Conservation (phyloP, 2,329 filamentous ascomycete genomes). For the Epichloe aotearoae region DNA sequence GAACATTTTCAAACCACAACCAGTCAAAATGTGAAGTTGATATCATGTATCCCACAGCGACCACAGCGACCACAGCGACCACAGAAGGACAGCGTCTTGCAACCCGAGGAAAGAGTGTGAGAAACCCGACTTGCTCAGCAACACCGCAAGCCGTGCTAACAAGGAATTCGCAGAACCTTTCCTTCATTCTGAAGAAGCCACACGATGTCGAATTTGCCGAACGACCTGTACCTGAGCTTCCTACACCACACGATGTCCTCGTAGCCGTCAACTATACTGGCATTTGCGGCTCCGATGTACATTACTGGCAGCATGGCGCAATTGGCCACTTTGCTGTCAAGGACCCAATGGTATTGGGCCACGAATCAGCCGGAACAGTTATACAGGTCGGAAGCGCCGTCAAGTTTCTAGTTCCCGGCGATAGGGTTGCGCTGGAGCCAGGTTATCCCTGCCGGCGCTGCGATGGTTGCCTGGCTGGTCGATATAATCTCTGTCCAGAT, state of each 20-base stretch:
- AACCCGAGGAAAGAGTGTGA: too few species aligned
- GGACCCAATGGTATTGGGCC: conserved; percentile 51
- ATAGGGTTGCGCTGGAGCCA: conserved; percentile 54
- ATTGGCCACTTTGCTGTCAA: conserved; percentile 51
- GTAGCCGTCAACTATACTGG: conserved; percentile 50
- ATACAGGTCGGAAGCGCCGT: conserved; percentile 43
- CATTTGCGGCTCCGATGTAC: conserved; percentile 55
- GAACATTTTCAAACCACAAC: too few species aligned
- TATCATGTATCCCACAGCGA: too few species aligned
- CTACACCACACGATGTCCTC: conserved; percentile 40
- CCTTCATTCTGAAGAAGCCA: not conserved
- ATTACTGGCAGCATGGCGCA: conserved; percentile 52
- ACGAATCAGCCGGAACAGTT: conserved; percentile 50
- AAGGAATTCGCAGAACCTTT: not conserved
- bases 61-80: too few species aligned
- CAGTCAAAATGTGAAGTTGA: too few species aligned
- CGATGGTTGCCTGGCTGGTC: conserved; percentile 44
- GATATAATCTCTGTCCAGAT: conserved; percentile 51
- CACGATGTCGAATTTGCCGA: not conserved
- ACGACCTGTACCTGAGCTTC: conserved; percentile 11
- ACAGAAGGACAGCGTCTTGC: too few species aligned
- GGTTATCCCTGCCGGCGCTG: conserved; percentile 50
- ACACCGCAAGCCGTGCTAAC: too few species aligned
- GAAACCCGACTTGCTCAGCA: too few species aligned
- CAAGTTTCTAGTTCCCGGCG: conserved; percentile 27